Conservation (phyloP, 2,329 filamentous ascomycete genomes). For the Furcasterigmium furcatum region DNA sequence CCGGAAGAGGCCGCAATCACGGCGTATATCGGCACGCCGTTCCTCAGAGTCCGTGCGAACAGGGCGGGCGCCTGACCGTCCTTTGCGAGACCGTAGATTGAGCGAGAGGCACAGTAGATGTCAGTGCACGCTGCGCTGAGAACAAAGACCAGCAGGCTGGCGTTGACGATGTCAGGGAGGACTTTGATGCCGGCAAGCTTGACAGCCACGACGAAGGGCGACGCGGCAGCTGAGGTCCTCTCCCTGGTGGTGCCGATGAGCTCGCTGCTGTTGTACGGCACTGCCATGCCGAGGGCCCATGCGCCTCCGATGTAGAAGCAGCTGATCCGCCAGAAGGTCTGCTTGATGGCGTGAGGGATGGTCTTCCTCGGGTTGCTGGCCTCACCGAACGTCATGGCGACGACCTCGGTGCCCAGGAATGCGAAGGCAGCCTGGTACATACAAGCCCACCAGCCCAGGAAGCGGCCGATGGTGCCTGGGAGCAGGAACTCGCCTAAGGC, state of each 20-base stretch:
- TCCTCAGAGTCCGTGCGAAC: conserved; percentile 36
- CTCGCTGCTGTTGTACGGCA: conserved; percentile 36
- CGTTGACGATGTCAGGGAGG: conserved; percentile 17
- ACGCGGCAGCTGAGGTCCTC: conserved; percentile 26
- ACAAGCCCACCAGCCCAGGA: conserved; percentile 35
- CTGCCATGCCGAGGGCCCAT: conserved; percentile 47
- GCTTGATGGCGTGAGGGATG: conserved; percentile 49
- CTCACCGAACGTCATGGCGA: conserved; percentile 75
- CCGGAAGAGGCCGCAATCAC: conserved; percentile 30
- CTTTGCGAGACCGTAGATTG: conserved; percentile 32
- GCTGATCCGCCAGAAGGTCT: conserved; percentile 51
- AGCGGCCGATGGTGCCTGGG: conserved; percentile 28
- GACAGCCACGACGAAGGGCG: conserved; percentile 35
- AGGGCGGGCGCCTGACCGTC: conserved; percentile 36
- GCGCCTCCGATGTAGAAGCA: conserved; percentile 51
- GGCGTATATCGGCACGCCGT: conserved; percentile 20
- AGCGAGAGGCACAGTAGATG: conserved; percentile 34
- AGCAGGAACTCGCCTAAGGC: conserved; percentile 33
- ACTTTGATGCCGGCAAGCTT: conserved; percentile 12
- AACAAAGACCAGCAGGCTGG: conserved; percentile 10
- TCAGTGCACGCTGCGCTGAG: background rate
- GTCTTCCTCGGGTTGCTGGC: conserved; percentile 42
- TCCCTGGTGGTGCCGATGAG: conserved; percentile 24
- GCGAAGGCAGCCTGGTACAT: conserved; percentile 34
- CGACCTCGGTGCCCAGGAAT: conserved; percentile 62